Percentiles rank a stretch among this genome's conserved stretches.
Conservation (phyloP, 208 protist genomes). For the Wallacemonas sp. region DNA sequence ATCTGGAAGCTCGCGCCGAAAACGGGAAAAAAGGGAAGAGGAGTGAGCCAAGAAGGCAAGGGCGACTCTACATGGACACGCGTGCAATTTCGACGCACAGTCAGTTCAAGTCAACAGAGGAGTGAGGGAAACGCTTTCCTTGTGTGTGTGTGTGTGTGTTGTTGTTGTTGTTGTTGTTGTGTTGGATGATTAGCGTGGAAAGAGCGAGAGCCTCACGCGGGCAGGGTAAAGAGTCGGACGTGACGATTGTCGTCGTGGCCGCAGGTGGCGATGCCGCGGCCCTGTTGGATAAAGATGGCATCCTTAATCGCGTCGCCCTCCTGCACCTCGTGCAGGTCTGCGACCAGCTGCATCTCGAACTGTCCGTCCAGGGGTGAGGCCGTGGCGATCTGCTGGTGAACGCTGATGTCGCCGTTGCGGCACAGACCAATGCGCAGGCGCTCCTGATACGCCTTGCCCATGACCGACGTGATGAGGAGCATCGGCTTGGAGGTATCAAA, state of each 20-base stretch:
- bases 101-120: too few species aligned
- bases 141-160: too few species aligned
- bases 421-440: constrained; percentile 51
- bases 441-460: constrained; percentile 68
- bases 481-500: constrained; percentile 43
- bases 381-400: constrained; percentile 43
- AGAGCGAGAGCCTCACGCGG: too few species aligned
- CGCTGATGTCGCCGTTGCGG: constrained; percentile 41
- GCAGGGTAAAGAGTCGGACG: constrained; percentile 63
- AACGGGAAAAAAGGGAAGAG: too few species aligned
- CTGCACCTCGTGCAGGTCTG: constrained; percentile 52
- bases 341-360: constrained; percentile 46
- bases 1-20: too few species aligned
- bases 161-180: too few species aligned
- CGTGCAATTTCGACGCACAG: too few species aligned
- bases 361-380: constrained; percentile 17
- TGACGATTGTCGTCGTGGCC: constrained; percentile 53
- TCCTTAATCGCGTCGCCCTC: constrained; percentile 46
- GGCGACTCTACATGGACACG: too few species aligned
- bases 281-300: constrained; percentile 56
- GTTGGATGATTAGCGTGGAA: too few species aligned
- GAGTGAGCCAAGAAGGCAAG: too few species aligned
- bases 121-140: too few species aligned
- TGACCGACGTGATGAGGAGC: constrained; percentile 46
- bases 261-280: constrained; percentile 63